Evolutionary conservation across 495 filamentous ascomycete species (phyloP).

Genomic region (Penicillium lagena): DNA sequence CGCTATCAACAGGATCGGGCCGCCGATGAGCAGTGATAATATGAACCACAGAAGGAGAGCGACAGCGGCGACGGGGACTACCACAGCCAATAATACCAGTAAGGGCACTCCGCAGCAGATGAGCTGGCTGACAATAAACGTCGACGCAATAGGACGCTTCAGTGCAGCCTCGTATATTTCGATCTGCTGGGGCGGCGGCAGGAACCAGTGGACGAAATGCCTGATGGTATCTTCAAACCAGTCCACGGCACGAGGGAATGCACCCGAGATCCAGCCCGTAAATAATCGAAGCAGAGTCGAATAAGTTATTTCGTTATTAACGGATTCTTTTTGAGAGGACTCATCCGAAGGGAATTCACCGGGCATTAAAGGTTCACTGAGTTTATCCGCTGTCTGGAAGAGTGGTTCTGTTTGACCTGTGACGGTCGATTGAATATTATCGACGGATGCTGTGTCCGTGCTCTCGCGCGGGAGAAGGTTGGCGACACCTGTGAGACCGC

Average conservation of each 20-base stretch:
- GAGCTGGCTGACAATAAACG: constrained; percentile 29
- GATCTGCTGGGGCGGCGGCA: constrained; percentile 24
- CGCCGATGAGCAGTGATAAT: constrained; percentile 28
- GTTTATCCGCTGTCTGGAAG: constrained; percentile 11
- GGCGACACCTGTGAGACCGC: constrained; percentile 8
- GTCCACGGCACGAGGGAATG: constrained; percentile 21
- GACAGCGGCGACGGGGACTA: constrained; percentile 30
- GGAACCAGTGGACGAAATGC: constrained; percentile 13
- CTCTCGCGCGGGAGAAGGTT: constrained; percentile 13
- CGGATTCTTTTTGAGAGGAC: constrained; percentile 7
- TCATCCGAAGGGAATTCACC: constrained; percentile 29
- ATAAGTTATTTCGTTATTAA: constrained; percentile 15
- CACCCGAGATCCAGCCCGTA: constrained; percentile 7
- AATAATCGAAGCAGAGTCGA: constrained; percentile 9
- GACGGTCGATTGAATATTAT: constrained; percentile 11
- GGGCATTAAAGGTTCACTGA: constrained; percentile 19
- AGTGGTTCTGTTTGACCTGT: constrained; percentile 11
- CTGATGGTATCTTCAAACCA: constrained; percentile 12
- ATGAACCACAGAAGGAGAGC: constrained; percentile 28
- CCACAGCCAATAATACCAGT: constrained; percentile 28
- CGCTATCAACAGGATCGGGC: constrained; percentile 29
- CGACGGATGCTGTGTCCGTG: constrained; percentile 9
- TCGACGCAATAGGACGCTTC: constrained; percentile 24
- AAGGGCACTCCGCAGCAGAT: constrained; percentile 34
- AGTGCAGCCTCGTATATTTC: constrained; percentile 24